These are phyloP conservation scores for Colletotrichum scovillei DNA, from an alignment of 2,329 filamentous ascomycete genomes.

Conservation along the genomic window DNA sequence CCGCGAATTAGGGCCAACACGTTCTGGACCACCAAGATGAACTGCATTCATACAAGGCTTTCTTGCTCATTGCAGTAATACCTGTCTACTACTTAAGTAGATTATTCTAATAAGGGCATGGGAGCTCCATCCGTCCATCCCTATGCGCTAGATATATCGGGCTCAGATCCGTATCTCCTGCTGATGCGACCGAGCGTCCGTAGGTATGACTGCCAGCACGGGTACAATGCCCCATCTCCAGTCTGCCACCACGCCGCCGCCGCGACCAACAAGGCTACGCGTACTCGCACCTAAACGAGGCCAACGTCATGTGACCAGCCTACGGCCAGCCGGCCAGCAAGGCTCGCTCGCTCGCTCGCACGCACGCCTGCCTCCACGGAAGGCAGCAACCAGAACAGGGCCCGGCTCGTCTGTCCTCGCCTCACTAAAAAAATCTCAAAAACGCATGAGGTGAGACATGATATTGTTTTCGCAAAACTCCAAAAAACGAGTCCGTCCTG, in stretches of 20 bases:
- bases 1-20: constrained; percentile 3
- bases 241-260: background rate
- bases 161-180: background rate
- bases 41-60: background rate
- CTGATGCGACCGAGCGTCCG: background rate
- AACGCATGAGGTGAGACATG: constrained; percentile 24
- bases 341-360: background rate
- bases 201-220: background rate
- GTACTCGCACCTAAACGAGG: constrained; percentile 2
- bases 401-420: background rate
- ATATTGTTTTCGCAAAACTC: constrained; percentile 36
- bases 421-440: constrained; percentile 4
- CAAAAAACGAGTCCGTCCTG: constrained; percentile 34
- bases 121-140: background rate
- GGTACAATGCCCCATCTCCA: background rate
- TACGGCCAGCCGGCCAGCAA: background rate
- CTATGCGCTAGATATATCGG: background rate
- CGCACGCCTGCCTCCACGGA: background rate
- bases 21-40: background rate
- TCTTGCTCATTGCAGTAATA: background rate
- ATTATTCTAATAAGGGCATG: constrained; percentile 8
- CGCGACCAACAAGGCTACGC: constrained; percentile 19
- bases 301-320: constrained; percentile 28
- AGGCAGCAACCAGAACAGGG: constrained; percentile 1
- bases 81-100: background rate